Evolutionary conservation across 805 yeast species (phyloP).

Genomic region (Saccharomycopsis sp.): DNA sequence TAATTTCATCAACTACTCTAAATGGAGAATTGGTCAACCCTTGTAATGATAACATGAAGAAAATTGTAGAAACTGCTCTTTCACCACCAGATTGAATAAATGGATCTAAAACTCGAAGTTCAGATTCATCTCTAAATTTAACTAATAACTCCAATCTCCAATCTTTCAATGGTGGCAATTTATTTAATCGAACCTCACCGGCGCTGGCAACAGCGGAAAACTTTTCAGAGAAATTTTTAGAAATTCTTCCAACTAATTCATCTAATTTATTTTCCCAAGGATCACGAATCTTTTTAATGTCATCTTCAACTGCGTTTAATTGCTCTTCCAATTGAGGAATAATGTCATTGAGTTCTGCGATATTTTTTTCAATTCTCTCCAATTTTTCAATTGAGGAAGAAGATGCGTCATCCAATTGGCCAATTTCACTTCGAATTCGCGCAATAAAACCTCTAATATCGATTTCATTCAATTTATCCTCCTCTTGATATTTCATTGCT

Average conservation of each 20-base stretch:
- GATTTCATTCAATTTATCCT: slow-evolving; percentile 33
- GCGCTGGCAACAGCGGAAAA: slow-evolving; percentile 76
- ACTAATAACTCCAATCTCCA: slow-evolving; percentile 86
- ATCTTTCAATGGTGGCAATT: slow-evolving; percentile 38
- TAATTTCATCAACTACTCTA: slow-evolving; percentile 94
- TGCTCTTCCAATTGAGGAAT: slow-evolving; percentile 24
- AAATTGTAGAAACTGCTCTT: slow-evolving; percentile 88
- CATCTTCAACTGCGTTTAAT: slow-evolving; percentile 25
- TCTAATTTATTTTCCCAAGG: slow-evolving; percentile 61
- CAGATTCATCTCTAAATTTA: slow-evolving; percentile 73
- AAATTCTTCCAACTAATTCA: slow-evolving; percentile 45
- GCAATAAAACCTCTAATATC: slow-evolving; percentile 35
- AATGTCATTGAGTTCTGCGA: slow-evolving; percentile 23
- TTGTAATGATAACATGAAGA: slow-evolving; percentile 85
- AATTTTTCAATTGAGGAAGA: slow-evolving; percentile 32
- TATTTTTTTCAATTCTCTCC: slow-evolving; percentile 26
- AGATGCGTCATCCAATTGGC: slow-evolving; percentile 31
- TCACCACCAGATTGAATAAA: slow-evolving; percentile 97
- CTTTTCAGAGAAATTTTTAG: slow-evolving; percentile 55
- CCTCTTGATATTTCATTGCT: slow-evolving; percentile 33
- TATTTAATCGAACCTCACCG: slow-evolving; percentile 65
- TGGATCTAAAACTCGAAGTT: slow-evolving; percentile 66
- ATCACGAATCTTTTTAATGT: slow-evolving; percentile 34
- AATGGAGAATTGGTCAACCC: slow-evolving; percentile 85
- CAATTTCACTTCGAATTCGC: slow-evolving; percentile 40